phyloP scores from a whole-genome alignment of 495 filamentous ascomycete genomes.

The Ascodesmis nigricans region DNA sequence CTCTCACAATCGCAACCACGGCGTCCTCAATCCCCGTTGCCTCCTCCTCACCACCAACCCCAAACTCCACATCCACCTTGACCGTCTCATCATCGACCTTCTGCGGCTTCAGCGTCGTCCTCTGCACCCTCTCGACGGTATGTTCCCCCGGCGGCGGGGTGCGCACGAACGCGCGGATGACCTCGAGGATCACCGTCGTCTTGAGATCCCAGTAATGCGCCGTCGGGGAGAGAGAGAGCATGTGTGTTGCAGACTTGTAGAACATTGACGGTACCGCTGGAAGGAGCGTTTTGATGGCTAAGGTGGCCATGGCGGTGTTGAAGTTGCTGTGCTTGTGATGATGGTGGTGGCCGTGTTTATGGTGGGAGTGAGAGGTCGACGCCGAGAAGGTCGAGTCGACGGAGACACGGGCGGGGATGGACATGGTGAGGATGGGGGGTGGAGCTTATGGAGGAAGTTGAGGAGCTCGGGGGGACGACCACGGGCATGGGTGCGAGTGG shows the following conservation, averaged over 20 bases:
- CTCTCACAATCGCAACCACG: constrained; percentile 36
- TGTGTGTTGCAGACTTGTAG: constrained; percentile 25
- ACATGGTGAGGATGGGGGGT: too few species aligned
- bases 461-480: too few species aligned
- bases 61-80: constrained; percentile 43
- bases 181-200: constrained; percentile 46
- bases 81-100: constrained; percentile 61
- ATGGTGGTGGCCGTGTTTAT: too few species aligned
- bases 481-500: too few species aligned
- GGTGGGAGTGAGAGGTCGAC: too few species aligned
- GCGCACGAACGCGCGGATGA: constrained; percentile 41
- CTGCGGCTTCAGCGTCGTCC: constrained; percentile 35
- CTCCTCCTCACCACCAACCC: constrained; percentile 25
- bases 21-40: constrained; percentile 35
- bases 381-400: too few species aligned
- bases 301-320: too few species aligned
- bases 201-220: constrained; percentile 57
- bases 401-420: too few species aligned
- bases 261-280: constrained; percentile 13
- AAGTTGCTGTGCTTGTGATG: too few species aligned
- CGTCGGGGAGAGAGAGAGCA: constrained; percentile 39
- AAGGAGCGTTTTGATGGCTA: constrained; percentile 11
- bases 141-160: constrained; percentile 19
- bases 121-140: constrained; percentile 41
- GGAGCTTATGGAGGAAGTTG: too few species aligned